Evolutionary conservation across 2,329 filamentous ascomycete species (phyloP), one percentile per base, ranked within the genome.

Genomic region (Cryoendolithus antarcticus): DNA sequence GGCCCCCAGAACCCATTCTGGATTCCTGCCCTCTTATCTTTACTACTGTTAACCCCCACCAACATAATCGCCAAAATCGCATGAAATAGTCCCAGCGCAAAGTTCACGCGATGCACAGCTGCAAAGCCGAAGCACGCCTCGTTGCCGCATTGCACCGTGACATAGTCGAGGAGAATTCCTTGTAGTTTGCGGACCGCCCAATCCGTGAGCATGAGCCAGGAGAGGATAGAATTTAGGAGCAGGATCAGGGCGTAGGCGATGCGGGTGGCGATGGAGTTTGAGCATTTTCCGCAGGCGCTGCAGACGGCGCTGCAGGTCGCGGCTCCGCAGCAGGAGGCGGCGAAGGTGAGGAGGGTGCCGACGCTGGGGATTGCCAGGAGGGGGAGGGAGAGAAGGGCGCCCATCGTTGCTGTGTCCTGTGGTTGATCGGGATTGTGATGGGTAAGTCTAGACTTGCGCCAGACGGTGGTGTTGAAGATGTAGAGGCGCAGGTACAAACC

Each of bases 1-100:
- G 91, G 91, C 2, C 88, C 91, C 91, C 91, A 98, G 63, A 86
- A 98, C n/a, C 89, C 91, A 64, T 98, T 98, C 59, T 98, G 91
- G 39, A 98, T 74, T 12, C 77, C 74, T 2, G 91, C 88, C 48
- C 91, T 81, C 33, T 82, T 82, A 59, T 93, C 83, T 61, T 84
- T 91, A 15, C 88, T 91, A 34, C 79, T 86, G 38, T 75, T 77
- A 37, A 98, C 86, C 37, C 91, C 91, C 40, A 96, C 70, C 33
- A 98, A 73, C 44, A 95, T 71, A 35, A 86, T 66, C 4, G 85
- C 86, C 51, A 96, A 76, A 47, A 94, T 71, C 34, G 93, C 71
- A 62, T 98, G 91, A 66, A 98, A 94, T 38, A 95, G 69, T 27
- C 88, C 91, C 39, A 98, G 82, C 9, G 88, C 88, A 57, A 96